Conservation (phyloP, 2,329 filamentous ascomycete species). For the Sordariomycetes sp. region DNA sequence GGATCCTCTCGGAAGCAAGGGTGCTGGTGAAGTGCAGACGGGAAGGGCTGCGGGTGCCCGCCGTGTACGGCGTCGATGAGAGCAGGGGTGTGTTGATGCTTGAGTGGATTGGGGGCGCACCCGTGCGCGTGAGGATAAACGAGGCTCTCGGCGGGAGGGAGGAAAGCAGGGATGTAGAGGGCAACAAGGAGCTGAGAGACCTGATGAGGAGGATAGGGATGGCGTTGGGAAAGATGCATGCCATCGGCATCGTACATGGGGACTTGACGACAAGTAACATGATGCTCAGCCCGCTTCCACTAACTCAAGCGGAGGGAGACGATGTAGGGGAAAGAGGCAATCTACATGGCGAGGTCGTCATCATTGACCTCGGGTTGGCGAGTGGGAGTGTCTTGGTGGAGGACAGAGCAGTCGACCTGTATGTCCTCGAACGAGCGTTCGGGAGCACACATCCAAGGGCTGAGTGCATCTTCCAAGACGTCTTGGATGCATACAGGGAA, state of each 20-base stretch:
- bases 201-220: conserved; percentile 64
- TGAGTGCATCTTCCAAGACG: conserved; percentile 63
- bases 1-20: conserved; percentile 81
- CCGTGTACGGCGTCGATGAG: conserved; percentile 62
- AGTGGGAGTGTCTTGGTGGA: conserved; percentile 76
- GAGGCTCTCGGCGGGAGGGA: conserved; percentile 49
- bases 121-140: conserved; percentile 63
- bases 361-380: conserved; percentile 93
- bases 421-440: conserved; percentile 91
- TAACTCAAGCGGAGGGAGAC: conserved; percentile 10
- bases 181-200: conserved; percentile 42
- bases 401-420: conserved; percentile 90
- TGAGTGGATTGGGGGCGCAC: conserved; percentile 73
- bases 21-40: conserved; percentile 70
- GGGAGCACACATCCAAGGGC: conserved; percentile 87
- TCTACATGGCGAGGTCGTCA: conserved; percentile 65
- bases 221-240: conserved; percentile 69
- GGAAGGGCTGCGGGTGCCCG: conserved; percentile 76
- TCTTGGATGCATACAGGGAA: conserved; percentile 65
- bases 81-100: conserved; percentile 65
- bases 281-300: conserved; percentile 52
- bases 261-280: conserved; percentile 97
- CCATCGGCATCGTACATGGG: conserved; percentile 81
- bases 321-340: conserved; percentile 10
- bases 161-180: conserved; percentile 21